Percentiles rank a stretch among this genome's conserved stretches.
Conservation (phyloP, 352 stramenopile species). For the Globisporangium heterothallicum region DNA sequence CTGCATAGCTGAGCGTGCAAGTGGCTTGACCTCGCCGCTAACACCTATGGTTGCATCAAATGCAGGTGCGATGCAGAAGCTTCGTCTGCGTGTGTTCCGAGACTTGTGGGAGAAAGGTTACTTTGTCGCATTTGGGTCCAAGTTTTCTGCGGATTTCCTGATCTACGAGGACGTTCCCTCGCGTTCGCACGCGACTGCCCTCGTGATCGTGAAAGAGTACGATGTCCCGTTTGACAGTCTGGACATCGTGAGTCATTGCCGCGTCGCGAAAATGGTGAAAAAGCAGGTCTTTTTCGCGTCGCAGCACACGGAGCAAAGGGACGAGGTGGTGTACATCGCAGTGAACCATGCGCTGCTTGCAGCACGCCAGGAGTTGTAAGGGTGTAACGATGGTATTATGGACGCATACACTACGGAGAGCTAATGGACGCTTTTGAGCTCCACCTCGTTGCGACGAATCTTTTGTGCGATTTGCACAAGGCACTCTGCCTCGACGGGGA, state of each 20-base stretch:
- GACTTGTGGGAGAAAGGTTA: conserved; percentile 67
- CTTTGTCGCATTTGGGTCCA: conserved; percentile 65
- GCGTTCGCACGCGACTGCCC: conserved; percentile 34
- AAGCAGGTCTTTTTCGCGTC: conserved; percentile 56
- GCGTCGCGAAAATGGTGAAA: conserved; percentile 72
- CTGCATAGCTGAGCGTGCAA: neutral
- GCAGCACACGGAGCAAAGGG: neutral
- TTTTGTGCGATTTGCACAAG: conserved; percentile 68
- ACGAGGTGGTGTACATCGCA: conserved; percentile 45
- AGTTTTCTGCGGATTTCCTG: conserved; percentile 81
- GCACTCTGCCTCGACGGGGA: conserved; percentile 47
- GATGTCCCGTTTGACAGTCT: conserved; percentile 35
- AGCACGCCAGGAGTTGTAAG: conserved; percentile 26
- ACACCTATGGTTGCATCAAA: too few relatives aligned
- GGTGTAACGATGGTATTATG: neutral
- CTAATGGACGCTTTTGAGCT: conserved; percentile 25
- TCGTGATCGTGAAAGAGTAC: conserved; percentile 50
- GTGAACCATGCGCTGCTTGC: conserved; percentile 56
- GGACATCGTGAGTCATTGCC: conserved; percentile 57
- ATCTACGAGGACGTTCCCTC: conserved; percentile 53
- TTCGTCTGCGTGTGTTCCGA: conserved; percentile 43
- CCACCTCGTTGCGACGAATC: conserved; percentile 68
- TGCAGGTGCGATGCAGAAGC: conserved; percentile 18
- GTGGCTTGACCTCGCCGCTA: neutral
- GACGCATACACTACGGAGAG: neutral